These are phyloP conservation scores for Diatrype stigma DNA, from an alignment of 2,329 filamentous ascomycete species.

Conservation along the genomic window DNA sequence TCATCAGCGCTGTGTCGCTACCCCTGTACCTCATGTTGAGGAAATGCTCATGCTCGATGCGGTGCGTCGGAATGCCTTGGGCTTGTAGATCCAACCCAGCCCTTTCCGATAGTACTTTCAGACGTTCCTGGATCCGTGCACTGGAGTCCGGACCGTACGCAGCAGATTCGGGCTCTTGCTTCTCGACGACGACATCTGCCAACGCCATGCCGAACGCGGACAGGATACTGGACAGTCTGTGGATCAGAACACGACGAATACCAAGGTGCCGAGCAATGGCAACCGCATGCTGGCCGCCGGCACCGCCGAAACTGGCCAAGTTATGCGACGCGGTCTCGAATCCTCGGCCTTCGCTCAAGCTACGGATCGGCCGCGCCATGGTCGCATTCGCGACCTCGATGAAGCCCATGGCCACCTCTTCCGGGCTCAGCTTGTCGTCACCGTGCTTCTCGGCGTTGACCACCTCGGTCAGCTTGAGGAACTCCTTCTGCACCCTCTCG, in stretches of 20 bases:
- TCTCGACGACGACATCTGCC: constrained; percentile 30
- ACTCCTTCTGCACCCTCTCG: constrained; percentile 34
- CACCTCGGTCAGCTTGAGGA: constrained; percentile 34
- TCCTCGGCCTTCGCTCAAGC: constrained; percentile 46
- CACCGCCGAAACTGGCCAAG: constrained; percentile 55
- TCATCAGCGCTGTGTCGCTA: constrained; percentile 40
- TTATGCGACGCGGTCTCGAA: constrained; percentile 27
- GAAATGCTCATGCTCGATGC: constrained; percentile 38
- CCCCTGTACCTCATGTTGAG: constrained; percentile 41
- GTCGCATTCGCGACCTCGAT: constrained; percentile 72
- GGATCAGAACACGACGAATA: constrained; percentile 36
- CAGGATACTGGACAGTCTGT: constrained; percentile 27
- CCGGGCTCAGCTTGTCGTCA: constrained; percentile 39
- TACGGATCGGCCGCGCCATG: constrained; percentile 72
- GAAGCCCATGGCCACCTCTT: constrained; percentile 60
- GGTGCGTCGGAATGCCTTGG: constrained; percentile 38
- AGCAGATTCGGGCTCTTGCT: neutral
- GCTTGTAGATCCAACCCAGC: constrained; percentile 33
- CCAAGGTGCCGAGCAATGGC: constrained; percentile 36
- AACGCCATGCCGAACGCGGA: constrained; percentile 40
- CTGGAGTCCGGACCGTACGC: neutral
- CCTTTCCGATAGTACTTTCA: constrained; percentile 3
- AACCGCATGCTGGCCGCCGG: constrained; percentile 60
- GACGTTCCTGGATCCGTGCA: neutral
- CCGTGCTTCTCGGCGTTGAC: constrained; percentile 44